Base-by-base conservation (phyloP, 2,329 filamentous ascomycete species). In the Xylariaceae sp. region DNA sequence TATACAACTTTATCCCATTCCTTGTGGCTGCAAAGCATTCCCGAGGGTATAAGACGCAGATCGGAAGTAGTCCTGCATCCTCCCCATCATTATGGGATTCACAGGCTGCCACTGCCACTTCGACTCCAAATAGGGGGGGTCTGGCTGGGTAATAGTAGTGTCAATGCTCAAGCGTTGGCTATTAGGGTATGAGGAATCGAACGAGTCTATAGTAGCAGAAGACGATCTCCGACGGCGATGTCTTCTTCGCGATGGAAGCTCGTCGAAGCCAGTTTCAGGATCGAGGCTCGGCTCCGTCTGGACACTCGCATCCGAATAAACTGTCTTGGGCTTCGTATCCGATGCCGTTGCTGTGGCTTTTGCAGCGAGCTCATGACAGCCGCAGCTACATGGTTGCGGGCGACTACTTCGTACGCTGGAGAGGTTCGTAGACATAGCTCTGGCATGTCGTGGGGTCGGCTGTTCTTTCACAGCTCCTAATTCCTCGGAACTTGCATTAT, bases 41-140 rank as follows among this genome's bases (percentile, higher is more conserved):
- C 69, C 69, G 0, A 71, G 60, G 1, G 60, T 60, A 40, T 71
- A 71, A 5, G 43, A 61, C 10, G 59, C 50, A 6, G 65, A 66
- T 19, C 68, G 62, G 46, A 71, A 71, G 41, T 71, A 71, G 12
- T 69, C 69, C 57, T 69, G 66, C 69, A 71, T 71, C 47, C 68
- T 60, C 18, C 69, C 69, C 69, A 71, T 71, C 9, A 60, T 53
- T 23, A 71, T 50, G 5, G 68, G 68, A 48, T 71, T 71, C 9
- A 43, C 20, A 6, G 56, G 18, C 3, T 40, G 48, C 51, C n/a
- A 43, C 47, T 32, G 44, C 43, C 49, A 49, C 14, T 44, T 45
- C 16, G 23, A 32, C 9, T 57, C 29, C 3, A 51, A 40, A 37
- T 49, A 52, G 10, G 20, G 55, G 3, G 54, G 52, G 21, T 66